Evolutionary conservation across 306 rosid genomes (phyloP).

Genomic region (Purshia tridentata): DNA sequence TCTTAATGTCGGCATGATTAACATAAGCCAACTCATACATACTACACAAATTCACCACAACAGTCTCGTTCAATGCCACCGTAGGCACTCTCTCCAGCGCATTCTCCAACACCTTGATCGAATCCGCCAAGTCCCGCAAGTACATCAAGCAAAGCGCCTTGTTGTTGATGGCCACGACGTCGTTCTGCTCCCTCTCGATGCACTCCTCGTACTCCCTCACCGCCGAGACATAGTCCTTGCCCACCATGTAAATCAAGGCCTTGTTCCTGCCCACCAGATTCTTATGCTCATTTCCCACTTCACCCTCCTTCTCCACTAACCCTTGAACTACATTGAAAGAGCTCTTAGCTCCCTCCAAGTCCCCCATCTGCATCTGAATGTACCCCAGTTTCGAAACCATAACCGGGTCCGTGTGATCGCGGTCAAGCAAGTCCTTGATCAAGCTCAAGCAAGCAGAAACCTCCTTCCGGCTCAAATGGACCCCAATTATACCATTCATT

Average conservation of each 20-base stretch:
- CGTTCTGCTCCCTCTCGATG: conserved; percentile 71
- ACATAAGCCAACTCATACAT: conserved; percentile 97
- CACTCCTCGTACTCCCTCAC: conserved; percentile 91
- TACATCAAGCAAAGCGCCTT: conserved; percentile 95
- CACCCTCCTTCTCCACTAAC: conserved; percentile 44
- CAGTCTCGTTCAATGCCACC: conserved; percentile 74
- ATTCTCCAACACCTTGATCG: conserved; percentile 80
- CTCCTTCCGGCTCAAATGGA: conserved; percentile 71
- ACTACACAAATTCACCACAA: conserved; percentile 86
- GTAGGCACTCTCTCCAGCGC: conserved; percentile 93
- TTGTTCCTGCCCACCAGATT: conserved; percentile 75
- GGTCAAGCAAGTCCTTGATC: conserved; percentile 45
- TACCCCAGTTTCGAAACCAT: conserved; percentile 76
- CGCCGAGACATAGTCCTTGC: conserved; percentile 86
- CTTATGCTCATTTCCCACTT: conserved; percentile 36
- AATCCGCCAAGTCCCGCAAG: conserved; percentile 85
- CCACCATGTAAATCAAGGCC: conserved; percentile 80
- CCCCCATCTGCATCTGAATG: conserved; percentile 83
- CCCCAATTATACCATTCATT: conserved; percentile 64
- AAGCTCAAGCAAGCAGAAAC: conserved; percentile 59
- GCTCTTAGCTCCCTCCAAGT: conserved; percentile 70
- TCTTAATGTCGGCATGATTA: conserved; percentile 84
- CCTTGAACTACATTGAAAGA: conserved; percentile 58
- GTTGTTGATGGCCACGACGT: conserved; percentile 71
- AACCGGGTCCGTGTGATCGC: conserved; percentile 49